These are phyloP conservation scores for Fusarium pininemorale DNA, from an alignment of 2,329 filamentous ascomycete genomes.

Conservation along the genomic window DNA sequence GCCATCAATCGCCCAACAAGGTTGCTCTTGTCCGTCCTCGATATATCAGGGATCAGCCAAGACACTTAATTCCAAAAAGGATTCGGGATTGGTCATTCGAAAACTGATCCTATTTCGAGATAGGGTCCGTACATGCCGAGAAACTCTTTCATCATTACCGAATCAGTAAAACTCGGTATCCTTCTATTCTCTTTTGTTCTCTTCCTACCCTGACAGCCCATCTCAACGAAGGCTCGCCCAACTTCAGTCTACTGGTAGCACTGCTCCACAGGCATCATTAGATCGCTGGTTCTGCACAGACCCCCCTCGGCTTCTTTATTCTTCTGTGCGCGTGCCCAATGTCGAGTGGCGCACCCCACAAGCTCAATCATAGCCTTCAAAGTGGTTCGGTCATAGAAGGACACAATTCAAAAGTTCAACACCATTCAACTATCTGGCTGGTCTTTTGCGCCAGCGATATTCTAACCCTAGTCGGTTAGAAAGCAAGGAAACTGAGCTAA, in stretches of 20 bases:
- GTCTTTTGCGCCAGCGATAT: neutral
- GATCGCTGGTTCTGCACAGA: conserved; percentile 39
- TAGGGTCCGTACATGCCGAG: neutral
- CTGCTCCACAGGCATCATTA: conserved; percentile 33
- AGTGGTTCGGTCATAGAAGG: conserved; percentile 23
- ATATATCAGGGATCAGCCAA: neutral
- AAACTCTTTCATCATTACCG: neutral
- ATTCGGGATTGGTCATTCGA: neutral
- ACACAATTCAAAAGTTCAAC: neutral
- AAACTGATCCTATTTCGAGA: neutral
- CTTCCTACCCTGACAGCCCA: neutral
- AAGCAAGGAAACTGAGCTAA: conserved; percentile 11
- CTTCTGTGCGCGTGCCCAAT: conserved; percentile 31
- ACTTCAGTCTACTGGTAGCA: conserved; percentile 19
- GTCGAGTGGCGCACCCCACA: conserved; percentile 36
- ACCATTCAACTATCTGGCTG: conserved; percentile 1
- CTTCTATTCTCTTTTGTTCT: neutral
- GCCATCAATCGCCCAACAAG: conserved; percentile 15
- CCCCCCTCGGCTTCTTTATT: conserved; percentile 18
- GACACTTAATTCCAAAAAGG: neutral
- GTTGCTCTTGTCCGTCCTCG: conserved; percentile 7
- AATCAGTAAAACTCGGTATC: neutral
- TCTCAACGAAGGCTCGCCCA: conserved; percentile 9
- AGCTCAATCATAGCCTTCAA: conserved; percentile 9
- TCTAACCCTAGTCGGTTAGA: conserved; percentile 4